Base-by-base conservation (phyloP, 495 filamentous ascomycete species). In the Hypoxylon lenormandii region DNA sequence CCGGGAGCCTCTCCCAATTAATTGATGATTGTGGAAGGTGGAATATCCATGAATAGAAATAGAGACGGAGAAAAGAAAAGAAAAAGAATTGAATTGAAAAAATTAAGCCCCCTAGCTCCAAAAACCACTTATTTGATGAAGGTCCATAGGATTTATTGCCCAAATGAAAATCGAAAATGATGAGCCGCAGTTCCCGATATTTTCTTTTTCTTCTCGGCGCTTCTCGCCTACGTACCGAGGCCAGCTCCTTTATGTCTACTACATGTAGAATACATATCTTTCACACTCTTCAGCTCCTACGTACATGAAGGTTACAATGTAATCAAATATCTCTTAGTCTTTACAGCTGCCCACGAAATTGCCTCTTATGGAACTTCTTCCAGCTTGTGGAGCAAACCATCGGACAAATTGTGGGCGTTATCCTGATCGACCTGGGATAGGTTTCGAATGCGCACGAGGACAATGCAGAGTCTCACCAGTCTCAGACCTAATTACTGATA, bases 381-480 rank as follows among this genome's bases (percentile, higher is more conserved):
- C 19, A 18, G 51, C 33, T 42, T 42, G 56, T 66, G 67, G 61
- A 66, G 67, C 19, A 56, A 43, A 13, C 28, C 1, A 18, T 15
- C 55, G 50, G 60, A 70, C 67, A 70, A 65, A 37, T 55, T 55
- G 61, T 26, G 50, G 56, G 51, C 56, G 23, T 5, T 45, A 70
- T 65, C 61, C 56, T 65, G 67, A 70, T 70, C 67, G 67, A 57
- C 67, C 56, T 40, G 50, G 22, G 45, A 61, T 65, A 51, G 21
- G 67, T 70, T 70, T 70, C 60, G 67, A 70, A 53, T 65, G 61
- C 19, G 66, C 61, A 65, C 50, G 57, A 66, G 52, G 52, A 57
- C 62, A 70, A 70, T 70, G 67, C 67, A 62, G 56, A 61, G 56
- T 70, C 60, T 64, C 49, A 60, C 42, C 60, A 69, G 66, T 69